phyloP scores from a whole-genome alignment of 768 basidiomycete genomes.

The Stropharia rugosoannulata region DNA sequence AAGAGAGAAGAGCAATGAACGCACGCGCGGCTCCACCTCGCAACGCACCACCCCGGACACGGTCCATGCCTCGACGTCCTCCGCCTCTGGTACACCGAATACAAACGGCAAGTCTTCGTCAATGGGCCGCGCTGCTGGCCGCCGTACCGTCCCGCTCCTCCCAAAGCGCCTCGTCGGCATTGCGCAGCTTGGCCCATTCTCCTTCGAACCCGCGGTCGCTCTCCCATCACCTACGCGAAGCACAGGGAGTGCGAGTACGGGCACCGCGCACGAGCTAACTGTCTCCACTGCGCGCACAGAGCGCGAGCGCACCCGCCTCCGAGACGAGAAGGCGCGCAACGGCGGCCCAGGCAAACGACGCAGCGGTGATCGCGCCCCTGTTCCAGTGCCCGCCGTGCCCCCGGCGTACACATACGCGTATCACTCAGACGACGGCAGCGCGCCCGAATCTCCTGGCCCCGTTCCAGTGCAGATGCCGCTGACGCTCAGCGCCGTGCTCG shows the following conservation, averaged over 20 bases:
- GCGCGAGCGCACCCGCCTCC: constrained; percentile 25
- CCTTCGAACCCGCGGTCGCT: constrained; percentile 63
- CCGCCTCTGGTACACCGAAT: constrained; percentile 15
- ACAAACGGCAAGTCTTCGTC: constrained; percentile 48
- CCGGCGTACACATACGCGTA: neutral
- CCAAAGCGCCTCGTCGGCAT: constrained; percentile 30
- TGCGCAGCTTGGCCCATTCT: constrained; percentile 56
- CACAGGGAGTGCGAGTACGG: constrained; percentile 26
- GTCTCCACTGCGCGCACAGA: constrained; percentile 23
- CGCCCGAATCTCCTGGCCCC: neutral
- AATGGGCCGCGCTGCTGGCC: constrained; percentile 54
- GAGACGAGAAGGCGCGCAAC: constrained; percentile 28
- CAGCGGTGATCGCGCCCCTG: constrained; percentile 30
- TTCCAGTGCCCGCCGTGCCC: constrained; percentile 24
- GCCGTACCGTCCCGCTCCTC: constrained; percentile 28
- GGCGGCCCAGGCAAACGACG: constrained; percentile 12
- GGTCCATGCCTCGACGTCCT: constrained; percentile 40
- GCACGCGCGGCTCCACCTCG: constrained; percentile 16
- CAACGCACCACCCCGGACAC: constrained; percentile 29
- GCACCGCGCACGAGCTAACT: constrained; percentile 24
- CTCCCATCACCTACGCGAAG: constrained; percentile 43
- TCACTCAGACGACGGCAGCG: neutral
- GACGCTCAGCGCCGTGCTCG: neutral
- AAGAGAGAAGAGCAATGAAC: constrained; percentile 23
- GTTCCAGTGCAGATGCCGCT: neutral